phyloP scores from a whole-genome alignment of 2,329 filamentous ascomycete genomes.

The Venturia asperata region DNA sequence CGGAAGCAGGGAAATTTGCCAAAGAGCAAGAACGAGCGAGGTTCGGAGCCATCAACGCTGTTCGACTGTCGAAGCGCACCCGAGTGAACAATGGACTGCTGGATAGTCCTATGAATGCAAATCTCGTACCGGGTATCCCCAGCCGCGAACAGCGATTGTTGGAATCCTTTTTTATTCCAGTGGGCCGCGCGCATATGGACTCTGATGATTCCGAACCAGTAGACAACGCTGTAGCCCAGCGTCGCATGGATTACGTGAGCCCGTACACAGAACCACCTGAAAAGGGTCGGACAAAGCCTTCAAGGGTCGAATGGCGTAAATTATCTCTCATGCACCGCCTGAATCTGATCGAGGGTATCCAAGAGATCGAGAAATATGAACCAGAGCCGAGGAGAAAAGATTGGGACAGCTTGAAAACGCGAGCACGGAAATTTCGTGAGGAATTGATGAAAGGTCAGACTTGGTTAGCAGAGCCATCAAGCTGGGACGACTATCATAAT shows the following conservation, averaged over 20 bases:
- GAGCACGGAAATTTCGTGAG: background rate
- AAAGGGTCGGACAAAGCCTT: background rate
- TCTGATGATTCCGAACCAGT: too few species aligned
- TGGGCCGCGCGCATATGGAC: background rate
- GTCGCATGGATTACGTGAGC: background rate
- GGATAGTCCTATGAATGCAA: background rate
- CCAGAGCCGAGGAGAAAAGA: background rate
- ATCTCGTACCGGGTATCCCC: background rate
- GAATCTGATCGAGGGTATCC: background rate
- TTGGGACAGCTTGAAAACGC: background rate
- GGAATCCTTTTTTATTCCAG: background rate
- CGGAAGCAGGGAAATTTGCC: background rate
- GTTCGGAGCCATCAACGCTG: background rate
- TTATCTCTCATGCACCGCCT: background rate
- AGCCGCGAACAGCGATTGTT: background rate
- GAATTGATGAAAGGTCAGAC: background rate
- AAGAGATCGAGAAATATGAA: background rate
- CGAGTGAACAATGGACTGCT: background rate
- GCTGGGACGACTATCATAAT: background rate
- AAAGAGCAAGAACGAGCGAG: background rate
- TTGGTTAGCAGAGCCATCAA: background rate
- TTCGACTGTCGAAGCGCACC: background rate
- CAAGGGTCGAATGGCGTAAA: background rate
- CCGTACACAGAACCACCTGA: background rate
- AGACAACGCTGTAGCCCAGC: background rate